Base-by-base conservation (phyloP, 768 basidiomycete species). In the Boletus rex-veris region DNA sequence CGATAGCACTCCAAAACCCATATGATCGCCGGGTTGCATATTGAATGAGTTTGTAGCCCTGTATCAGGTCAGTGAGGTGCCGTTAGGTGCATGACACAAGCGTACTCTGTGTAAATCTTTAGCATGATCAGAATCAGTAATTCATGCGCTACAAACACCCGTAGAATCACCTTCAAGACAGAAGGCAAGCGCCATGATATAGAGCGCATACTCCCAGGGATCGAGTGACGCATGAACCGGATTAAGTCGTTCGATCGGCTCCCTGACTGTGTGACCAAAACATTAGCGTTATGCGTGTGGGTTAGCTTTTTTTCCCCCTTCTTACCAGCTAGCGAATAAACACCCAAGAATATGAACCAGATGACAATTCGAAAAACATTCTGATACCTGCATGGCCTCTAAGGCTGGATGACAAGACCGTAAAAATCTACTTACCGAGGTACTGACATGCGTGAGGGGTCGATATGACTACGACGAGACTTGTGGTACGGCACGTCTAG, bases 321-420 rank as follows among this genome's bases (percentile, higher is more conserved):
- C 78, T 52, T 40, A 88, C 90, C 90, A 45, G 91, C 90, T 74
- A 88, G 88, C 3, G 90, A 92, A 66, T 93, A 95, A 4, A 84
- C 80, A 18, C 80, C 74, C 33, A 96, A 78, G 71, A 92, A 88
- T 61, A 88, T 76, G 21, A 91, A 64, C 90, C 89, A 93, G 33
- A 92, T 75, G 7, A 77, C 50, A 48, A 92, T 84, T 42, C 90
- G 84, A 64, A 94, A 85, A 47, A 84, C 76, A 59, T 92, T 94
- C 67, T 95, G 94, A 67, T 95, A 95, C 49, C 90, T 86, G 48
- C 9, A 21, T 6, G 48, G 18, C 45, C 0, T 19, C 36, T 48
- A 45, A 53, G 36, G 11, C 24, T 7, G 28, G 8, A 26, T 28
- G 7, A 26, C 24, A 36, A 18, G 11, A 15, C 4, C 1, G 10